Evolutionary conservation across 352 stramenopile genomes (phyloP), one percentile per base, ranked within the genome.

Genomic region (Blastocystis sp.): DNA sequence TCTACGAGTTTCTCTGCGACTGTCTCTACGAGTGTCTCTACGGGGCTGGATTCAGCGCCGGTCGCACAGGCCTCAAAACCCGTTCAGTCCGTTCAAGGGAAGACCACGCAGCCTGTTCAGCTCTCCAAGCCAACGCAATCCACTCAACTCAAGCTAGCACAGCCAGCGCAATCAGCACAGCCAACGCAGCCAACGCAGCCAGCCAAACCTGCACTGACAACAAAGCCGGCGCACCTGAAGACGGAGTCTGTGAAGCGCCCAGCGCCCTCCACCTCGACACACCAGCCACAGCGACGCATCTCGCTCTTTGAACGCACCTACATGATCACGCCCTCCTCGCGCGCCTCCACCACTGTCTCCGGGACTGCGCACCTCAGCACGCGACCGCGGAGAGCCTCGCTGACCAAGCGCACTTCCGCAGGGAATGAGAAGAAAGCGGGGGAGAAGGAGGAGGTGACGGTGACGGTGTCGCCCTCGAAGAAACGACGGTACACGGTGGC

Each of bases 261-360:
- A 24, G 31, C 1, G 10, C 31, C 66, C 21, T 10, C 37, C 41
- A 24, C 16, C 10, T 78, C 66, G 24, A 78, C 66, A 9, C 66
- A 45, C 29, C 12, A 37, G 26, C 33, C 71, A 0, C 21, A 16
- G 35, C 51, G 74, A 21, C 74, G 74, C 41, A 67, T 85, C 31
- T 69, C 51, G 19, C 55, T 85, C 10, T 55, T 85, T 9, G 74
- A 85, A 26, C 74, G 74, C 2, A 70, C 74, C 24, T 37, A 41
- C 41, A 66, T 85, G 33, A 26, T 13, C 37, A 31, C 39, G 29
- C 4, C 16, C 67, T 10, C 50, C 71, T 66, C 50, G n/a, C 26
- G 19, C n/a, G 2, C 66, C 50, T 10, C 45, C 31, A 35, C n/a
- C 74, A 37, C 51, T 45, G 37, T 35, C 31, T 6, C 6, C 19